Conservation (phyloP, 495 filamentous ascomycete genomes). For the Penicillium silybi region DNA sequence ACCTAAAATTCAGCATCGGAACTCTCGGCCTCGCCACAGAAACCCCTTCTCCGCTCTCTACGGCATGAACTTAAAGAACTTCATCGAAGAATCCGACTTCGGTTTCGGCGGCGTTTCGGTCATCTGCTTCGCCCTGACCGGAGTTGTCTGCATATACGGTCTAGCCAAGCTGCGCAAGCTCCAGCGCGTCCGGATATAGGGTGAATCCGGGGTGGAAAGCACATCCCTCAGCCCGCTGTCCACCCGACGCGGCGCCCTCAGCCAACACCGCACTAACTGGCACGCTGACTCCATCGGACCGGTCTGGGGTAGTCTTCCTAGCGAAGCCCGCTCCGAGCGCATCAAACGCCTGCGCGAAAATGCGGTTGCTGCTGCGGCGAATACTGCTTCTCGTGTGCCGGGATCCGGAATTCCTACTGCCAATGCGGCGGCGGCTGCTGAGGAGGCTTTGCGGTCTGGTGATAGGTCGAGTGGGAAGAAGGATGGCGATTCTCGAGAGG, state of each 20-base stretch:
- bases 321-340: slow-evolving; percentile 42
- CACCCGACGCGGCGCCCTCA: slow-evolving; percentile 19
- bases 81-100: slow-evolving; percentile 91
- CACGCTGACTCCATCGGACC: slow-evolving; percentile 47
- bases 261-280: slow-evolving; percentile 38
- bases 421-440: slow-evolving; percentile 14
- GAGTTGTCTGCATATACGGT: slow-evolving; percentile 73
- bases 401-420: slow-evolving; percentile 5
- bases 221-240: slow-evolving; percentile 29
- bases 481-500: background rate
- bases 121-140: slow-evolving; percentile 67
- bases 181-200: slow-evolving; percentile 87
- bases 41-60: slow-evolving; percentile 93
- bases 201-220: slow-evolving; percentile 41
- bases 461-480: background rate
- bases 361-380: slow-evolving; percentile 24
- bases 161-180: slow-evolving; percentile 78
- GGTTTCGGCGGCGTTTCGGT: slow-evolving; percentile 75
- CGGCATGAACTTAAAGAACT: slow-evolving; percentile 99
- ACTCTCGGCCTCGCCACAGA: slow-evolving; percentile 89
- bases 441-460: too few relatives aligned
- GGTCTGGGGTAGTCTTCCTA: slow-evolving; percentile 43
- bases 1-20: slow-evolving; percentile 92
- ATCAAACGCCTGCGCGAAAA: slow-evolving; percentile 40
- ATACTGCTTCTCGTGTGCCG: slow-evolving; percentile 16